Evolutionary conservation across 129 eudicot species (phyloP), one percentile per base, ranked within the genome.

Genomic region (Cynara cardunculus): DNA sequence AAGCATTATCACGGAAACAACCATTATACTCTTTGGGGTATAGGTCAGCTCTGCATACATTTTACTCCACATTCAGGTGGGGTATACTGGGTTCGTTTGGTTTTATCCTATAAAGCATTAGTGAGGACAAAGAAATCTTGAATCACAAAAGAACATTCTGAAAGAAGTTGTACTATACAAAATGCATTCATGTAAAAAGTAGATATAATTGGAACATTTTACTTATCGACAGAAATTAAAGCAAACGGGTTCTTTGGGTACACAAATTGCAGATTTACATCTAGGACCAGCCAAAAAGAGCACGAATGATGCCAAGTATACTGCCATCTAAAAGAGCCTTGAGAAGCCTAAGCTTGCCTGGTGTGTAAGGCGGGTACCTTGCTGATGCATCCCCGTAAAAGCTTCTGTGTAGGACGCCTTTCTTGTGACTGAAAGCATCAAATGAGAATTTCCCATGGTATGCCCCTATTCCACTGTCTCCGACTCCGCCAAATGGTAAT

Each of bases 401-500:
- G 24, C 91, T 79, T 78, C 97, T 80, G 32, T 81, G 67, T 25
- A 94, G 72, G 71, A 94, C 97, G 8, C 90, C 89, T 83, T 94
- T 94, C 68, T 90, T 94, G 85, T 94, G 98, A 89, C 94, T 92
- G 73, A 94, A 94, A 71, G 96, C 86, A 72, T 94, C 98, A 65
- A 94, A 94, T 13, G 96, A 88, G 80, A 88, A 90, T 82, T 90
- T 94, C 2, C 98, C 98, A 73, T 94, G 97, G 89, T 90, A 94
- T 19, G 97, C 76, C 25, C 97, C 98, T 85, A 78, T 89, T 65
- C 98, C 97, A 72, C 98, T 94, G 77, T 87, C 96, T 35, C 97
- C 98, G 9, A 94, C 87, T 56, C 98, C 98, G 18, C 98, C 98
- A 87, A 94, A 94, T 72, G 98, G 97, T 83, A 94, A 80, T 1